Conservation (phyloP, 768 basidiomycete genomes). For the Zangia roseola region DNA sequence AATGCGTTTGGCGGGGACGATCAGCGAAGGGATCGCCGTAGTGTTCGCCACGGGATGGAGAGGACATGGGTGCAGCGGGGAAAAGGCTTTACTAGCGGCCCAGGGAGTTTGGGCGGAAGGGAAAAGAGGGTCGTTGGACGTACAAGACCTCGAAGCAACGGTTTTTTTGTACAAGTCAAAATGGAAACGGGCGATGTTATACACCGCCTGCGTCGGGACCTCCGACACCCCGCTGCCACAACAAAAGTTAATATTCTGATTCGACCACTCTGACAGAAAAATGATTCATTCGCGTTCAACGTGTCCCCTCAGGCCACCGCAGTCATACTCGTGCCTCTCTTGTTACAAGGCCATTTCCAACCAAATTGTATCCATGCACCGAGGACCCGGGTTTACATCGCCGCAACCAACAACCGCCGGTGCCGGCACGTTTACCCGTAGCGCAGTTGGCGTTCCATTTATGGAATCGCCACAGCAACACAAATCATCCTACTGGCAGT, state of each 20-base stretch:
- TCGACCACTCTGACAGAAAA: neutral
- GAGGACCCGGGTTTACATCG: neutral
- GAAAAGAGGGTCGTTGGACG: constrained; percentile 18
- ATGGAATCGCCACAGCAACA: too few species aligned
- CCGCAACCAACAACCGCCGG: constrained; percentile 5
- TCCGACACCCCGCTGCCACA: constrained; percentile 25
- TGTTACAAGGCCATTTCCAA: too few species aligned
- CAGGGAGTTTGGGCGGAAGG: constrained; percentile 6
- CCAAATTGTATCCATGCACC: constrained; percentile 5
- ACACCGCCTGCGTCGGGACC: constrained; percentile 31
- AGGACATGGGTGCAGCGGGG: constrained; percentile 22
- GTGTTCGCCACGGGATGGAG: constrained; percentile 31
- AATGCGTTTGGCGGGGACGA: constrained; percentile 55
- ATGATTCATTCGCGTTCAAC: too few species aligned
- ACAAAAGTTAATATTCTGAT: neutral
- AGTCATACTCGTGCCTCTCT: too few species aligned
- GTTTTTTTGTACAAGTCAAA: constrained; percentile 31
- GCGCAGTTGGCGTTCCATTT: too few species aligned
- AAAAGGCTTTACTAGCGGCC: constrained; percentile 10
- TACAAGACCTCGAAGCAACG: constrained; percentile 13
- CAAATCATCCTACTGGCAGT: too few species aligned
- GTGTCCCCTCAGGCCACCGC: too few species aligned
- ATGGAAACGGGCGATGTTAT: constrained; percentile 34
- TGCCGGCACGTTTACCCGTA: neutral
- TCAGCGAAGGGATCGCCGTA: constrained; percentile 74